Base-by-base conservation (phyloP, 2,329 filamentous ascomycete genomes). In the Chaetomiaceae sp. region DNA sequence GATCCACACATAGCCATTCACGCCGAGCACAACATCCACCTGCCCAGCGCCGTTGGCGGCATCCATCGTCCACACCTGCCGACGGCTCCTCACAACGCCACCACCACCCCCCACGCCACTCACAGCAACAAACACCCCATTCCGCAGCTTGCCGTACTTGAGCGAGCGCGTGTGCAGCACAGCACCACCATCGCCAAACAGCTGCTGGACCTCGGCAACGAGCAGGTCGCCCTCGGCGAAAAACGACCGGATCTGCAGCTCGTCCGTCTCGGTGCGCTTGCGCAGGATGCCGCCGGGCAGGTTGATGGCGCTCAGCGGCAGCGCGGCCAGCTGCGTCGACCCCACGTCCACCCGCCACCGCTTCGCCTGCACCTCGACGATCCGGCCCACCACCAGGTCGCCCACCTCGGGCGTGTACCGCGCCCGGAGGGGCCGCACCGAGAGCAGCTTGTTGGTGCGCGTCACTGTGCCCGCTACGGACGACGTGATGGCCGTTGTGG, bases 1-100 rank as follows among this genome's bases (percentile, higher is more conserved):
- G 63, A 97, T 91, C 87, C 89, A 99, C 52, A 97, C 90, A 66
- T 95, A 97, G 1, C 93, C 93, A 63, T 99, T 99, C 34, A 99
- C 93, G 2, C 93, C 93, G 1, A 99, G 75, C 46, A 96, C 79
- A 7, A 97, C 82, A 65, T 96, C 89, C 23, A 99, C 80, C 56
- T 83, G 85, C 46, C 81, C 77, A 30, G 78, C 76, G 30, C 78
- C 74, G 55, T 54, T 70, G 35, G 70, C 73, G 5, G 67, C 68
- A 53, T 85, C 80, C 61, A 95, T 73, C 0, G 89, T 93, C 79
- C 93, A 96, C 35, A 93, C 85, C 72, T 99, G 93, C 51, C 91
- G 75, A 60, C 92, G 81, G 20, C 85, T 82, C 46, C 93, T 76
- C 25, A 95, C 89, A 1, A 97, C 90, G 38, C 91, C 90, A 3